phyloP scores from a whole-genome alignment of 1,284 basidiomycete genomes.

The Pseudozyma sp. region DNA sequence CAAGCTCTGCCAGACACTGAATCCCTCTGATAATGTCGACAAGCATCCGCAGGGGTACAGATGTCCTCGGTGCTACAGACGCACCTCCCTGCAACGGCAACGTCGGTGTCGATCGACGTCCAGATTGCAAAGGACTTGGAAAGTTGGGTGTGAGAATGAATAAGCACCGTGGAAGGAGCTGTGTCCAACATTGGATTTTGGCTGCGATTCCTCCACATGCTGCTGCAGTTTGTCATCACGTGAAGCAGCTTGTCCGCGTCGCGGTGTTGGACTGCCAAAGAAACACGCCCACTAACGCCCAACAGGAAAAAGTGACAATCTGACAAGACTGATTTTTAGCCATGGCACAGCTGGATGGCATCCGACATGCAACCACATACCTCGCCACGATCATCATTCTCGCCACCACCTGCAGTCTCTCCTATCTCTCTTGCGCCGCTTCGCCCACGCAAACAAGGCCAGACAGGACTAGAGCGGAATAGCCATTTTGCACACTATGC shows the following conservation, averaged over 20 bases:
- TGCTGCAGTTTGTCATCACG: slow-evolving; percentile 27
- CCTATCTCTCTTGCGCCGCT: background rate
- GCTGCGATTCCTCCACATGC: slow-evolving; percentile 26
- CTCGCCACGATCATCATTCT: background rate
- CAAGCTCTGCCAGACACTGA: no score
- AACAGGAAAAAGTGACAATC: background rate
- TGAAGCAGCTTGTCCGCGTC: slow-evolving; percentile 39
- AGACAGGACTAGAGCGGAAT: background rate
- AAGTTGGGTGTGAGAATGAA: no score
- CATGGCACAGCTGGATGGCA: background rate
- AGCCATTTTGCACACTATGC: slow-evolving; percentile 14
- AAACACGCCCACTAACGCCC: slow-evolving; percentile 10
- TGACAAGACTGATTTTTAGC: slow-evolving; percentile 2
- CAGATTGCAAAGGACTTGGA: no score
- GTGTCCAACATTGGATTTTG: slow-evolving; percentile 1
- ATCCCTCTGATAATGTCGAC: no score
- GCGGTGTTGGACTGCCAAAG: slow-evolving; percentile 36
- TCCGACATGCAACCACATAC: background rate
- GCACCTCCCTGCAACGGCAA: no score
- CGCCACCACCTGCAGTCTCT: background rate
- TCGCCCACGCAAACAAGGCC: background rate
- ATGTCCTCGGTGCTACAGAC: no score
- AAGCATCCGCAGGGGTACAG: no score
- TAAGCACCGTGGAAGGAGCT: no score
- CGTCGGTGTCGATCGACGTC: no score